Evolutionary conservation across 2,329 filamentous ascomycete species (phyloP).

Genomic region (Monosporascus ibericus): DNA sequence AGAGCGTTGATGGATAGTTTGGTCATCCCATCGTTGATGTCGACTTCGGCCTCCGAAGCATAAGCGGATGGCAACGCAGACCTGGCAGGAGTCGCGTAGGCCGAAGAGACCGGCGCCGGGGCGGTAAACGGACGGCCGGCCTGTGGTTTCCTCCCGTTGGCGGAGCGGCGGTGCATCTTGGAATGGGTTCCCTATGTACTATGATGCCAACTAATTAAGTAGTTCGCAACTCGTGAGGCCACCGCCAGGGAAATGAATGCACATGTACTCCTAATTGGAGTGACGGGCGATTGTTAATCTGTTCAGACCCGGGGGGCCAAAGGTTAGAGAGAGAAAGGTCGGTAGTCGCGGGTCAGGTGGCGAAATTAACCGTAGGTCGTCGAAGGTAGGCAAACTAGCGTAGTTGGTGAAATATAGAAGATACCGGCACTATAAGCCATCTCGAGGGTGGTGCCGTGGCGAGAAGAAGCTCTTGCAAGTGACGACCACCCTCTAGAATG

Average conservation of each 20-base stretch:
- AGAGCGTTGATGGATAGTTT: conserved; percentile 37
- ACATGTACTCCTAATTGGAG: no score
- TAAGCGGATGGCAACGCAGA: conserved; percentile 32
- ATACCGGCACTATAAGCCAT: conserved; percentile 26
- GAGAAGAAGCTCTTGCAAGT: conserved; percentile 34
- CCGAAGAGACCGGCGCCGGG: conserved; percentile 27
- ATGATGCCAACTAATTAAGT: no score
- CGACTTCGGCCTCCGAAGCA: conserved; percentile 32
- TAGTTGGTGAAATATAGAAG: conserved; percentile 14
- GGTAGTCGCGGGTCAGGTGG: no score
- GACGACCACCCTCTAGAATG: conserved; percentile 50
- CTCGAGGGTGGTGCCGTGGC: conserved; percentile 52
- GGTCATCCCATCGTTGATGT: conserved; percentile 32
- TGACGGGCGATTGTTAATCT: no score
- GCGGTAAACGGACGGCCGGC: conserved; percentile 16
- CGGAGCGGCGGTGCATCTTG: conserved; percentile 20
- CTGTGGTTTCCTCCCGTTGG: conserved; percentile 27
- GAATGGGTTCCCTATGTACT: not conserved
- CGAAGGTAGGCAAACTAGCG: not conserved
- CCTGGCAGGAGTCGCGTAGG: conserved; percentile 28
- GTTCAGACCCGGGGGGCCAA: no score
- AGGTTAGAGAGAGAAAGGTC: no score
- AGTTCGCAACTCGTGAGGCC: no score
- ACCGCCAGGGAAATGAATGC: no score
- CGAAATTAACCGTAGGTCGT: not conserved